Evolutionary conservation across 257 asterid species (phyloP).

Genomic region (Solanum arcanum): DNA sequence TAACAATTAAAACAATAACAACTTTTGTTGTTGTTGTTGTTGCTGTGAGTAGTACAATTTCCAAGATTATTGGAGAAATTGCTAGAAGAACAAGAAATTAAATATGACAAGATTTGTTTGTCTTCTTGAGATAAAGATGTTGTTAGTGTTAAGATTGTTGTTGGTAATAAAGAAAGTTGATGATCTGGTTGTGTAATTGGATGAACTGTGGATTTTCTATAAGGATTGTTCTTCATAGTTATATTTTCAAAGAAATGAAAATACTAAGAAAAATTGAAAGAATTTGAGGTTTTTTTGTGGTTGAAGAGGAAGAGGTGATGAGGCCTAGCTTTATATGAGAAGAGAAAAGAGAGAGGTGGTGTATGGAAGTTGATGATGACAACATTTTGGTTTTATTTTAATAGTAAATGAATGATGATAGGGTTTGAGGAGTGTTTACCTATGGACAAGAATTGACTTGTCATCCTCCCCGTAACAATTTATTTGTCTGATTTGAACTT

Average conservation of each 20-base stretch:
- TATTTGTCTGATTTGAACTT: too few species aligned
- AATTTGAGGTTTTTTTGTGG: background rate
- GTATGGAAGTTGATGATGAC: constrained; percentile 5
- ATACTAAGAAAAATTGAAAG: background rate
- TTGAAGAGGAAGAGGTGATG: constrained; percentile 5
- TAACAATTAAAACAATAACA: constrained; percentile 32
- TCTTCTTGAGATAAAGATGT: constrained; percentile 23
- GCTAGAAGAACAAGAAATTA: constrained; percentile 18
- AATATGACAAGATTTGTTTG: constrained; percentile 21
- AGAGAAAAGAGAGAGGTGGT: background rate
- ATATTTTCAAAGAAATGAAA: background rate
- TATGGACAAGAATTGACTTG: background rate
- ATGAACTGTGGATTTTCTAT: constrained; percentile 14
- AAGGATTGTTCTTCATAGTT: constrained; percentile 26
- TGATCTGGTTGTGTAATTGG: constrained; percentile 20
- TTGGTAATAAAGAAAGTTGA: constrained; percentile 28
- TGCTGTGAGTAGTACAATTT: constrained; percentile 7
- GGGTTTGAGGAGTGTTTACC: background rate
- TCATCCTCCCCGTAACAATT: background rate
- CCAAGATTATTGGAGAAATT: background rate
- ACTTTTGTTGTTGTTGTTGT: background rate
- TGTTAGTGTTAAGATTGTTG: constrained; percentile 20
- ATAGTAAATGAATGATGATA: background rate
- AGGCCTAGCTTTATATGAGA: background rate
- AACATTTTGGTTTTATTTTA: background rate